Percentiles rank a stretch among this genome's conserved stretches.
These are phyloP conservation scores for Dryas integrifolia DNA, from an alignment of 331 rosid genomes.

Conservation along the genomic window DNA sequence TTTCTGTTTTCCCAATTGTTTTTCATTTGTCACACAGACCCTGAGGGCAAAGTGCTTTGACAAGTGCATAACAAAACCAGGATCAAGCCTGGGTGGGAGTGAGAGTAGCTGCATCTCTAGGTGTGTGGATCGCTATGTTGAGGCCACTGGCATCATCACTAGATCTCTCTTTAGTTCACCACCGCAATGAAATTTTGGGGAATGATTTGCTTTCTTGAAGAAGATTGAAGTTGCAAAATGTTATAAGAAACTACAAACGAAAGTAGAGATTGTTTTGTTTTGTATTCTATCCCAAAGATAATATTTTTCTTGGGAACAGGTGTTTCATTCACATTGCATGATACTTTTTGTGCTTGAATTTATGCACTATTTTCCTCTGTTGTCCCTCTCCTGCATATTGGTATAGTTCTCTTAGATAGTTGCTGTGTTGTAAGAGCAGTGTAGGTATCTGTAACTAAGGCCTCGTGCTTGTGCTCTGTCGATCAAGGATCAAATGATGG, in stretches of 20 bases:
- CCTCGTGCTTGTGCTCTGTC: too few relatives aligned
- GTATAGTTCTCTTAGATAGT: too few relatives aligned
- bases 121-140: slow-evolving; percentile 92
- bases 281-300: slow-evolving; percentile 6
- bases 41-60: slow-evolving; percentile 82
- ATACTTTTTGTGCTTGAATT: slow-evolving; percentile 1
- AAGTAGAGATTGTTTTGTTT: slow-evolving; percentile 14
- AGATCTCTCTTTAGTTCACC: slow-evolving; percentile 58
- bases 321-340: background rate
- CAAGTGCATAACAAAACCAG: slow-evolving; percentile 87
- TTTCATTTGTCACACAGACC: slow-evolving; percentile 50
- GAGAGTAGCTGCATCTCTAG: slow-evolving; percentile 92
- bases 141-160: slow-evolving; percentile 89
- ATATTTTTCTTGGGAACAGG: slow-evolving; percentile 7
- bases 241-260: background rate
- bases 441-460: too few relatives aligned
- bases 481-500: too few relatives aligned
- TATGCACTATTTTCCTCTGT: background rate
- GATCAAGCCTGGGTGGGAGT: slow-evolving; percentile 75
- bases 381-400: background rate
- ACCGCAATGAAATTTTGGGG: slow-evolving; percentile 33
- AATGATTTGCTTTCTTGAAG: background rate
- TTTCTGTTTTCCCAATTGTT: background rate
- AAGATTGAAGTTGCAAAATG: background rate
- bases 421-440: too few relatives aligned